Percentiles rank a stretch among this genome's conserved stretches.
Conservation (phyloP, 805 yeast genomes). For the Metschnikowia reukaufii region DNA sequence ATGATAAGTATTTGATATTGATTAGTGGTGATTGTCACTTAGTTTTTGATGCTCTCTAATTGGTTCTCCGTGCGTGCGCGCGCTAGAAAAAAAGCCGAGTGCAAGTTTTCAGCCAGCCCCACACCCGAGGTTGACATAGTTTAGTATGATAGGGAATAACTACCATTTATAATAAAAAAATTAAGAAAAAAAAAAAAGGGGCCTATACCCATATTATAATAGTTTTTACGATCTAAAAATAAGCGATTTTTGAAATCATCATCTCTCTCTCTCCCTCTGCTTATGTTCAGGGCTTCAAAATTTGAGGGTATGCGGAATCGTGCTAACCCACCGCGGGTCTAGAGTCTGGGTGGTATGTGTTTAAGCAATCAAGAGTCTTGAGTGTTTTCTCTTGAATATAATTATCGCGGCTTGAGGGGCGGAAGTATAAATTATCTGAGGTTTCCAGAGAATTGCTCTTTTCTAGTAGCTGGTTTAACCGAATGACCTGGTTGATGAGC, state of each 20-base stretch:
- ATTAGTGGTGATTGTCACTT: neutral
- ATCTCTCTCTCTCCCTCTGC: neutral
- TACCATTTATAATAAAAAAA: too few species aligned
- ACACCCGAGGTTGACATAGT: too few species aligned
- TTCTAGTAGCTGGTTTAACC: slow-evolving; percentile 27
- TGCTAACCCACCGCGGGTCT: neutral
- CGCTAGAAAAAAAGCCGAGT: slow-evolving; percentile 7
- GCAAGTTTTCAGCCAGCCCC: slow-evolving; percentile 1
- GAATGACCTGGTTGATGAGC: slow-evolving; percentile 31
- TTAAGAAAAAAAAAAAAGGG: too few species aligned
- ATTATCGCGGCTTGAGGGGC: slow-evolving; percentile 36
- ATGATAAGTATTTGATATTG: slow-evolving; percentile 19
- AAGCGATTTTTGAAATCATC: neutral
- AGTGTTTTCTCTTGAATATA: slow-evolving; percentile 41
- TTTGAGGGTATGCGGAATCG: slow-evolving; percentile 1
- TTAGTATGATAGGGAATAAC: too few species aligned
- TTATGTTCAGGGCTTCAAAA: neutral
- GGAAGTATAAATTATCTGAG: slow-evolving; percentile 26
- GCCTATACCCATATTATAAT: too few species aligned
- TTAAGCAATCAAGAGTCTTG: neutral
- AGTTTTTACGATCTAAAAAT: too few species aligned
- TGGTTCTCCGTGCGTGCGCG: slow-evolving; percentile 20
- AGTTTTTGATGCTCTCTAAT: slow-evolving; percentile 18
- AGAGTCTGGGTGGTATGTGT: neutral
- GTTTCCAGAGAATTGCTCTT: slow-evolving; percentile 21